These are phyloP conservation scores for Thraustochytrium striatum DNA, from an alignment of 352 stramenopile species.

Conservation along the genomic window DNA sequence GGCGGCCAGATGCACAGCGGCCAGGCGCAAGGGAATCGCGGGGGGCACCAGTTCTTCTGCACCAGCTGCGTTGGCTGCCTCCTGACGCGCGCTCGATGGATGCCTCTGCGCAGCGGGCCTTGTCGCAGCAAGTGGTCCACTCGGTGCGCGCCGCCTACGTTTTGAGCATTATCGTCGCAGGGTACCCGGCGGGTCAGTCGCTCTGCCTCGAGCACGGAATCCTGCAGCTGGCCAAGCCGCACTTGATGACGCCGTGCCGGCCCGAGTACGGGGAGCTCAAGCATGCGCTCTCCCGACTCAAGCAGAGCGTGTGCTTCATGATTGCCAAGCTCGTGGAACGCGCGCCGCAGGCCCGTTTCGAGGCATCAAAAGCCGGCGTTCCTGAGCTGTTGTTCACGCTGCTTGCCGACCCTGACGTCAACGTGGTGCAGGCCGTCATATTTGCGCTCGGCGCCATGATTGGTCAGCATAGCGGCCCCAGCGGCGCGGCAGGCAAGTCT, in stretches of 20 bases:
- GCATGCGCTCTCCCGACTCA: constrained; percentile 51
- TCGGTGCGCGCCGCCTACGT: constrained; percentile 92
- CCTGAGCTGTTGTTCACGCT: constrained; percentile 72
- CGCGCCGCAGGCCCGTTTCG: constrained; percentile 74
- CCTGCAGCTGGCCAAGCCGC: constrained; percentile 71
- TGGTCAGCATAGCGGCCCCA: constrained; percentile 52
- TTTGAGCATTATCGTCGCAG: constrained; percentile 85
- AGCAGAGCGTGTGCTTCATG: constrained; percentile 79
- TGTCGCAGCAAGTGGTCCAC: constrained; percentile 76
- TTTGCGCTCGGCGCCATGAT: constrained; percentile 87
- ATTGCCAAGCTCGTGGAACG: constrained; percentile 90
- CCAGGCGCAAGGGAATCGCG: background rate
- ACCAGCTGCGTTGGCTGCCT: constrained; percentile 18
- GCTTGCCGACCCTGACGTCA: constrained; percentile 73
- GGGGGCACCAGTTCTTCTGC: constrained; percentile 23
- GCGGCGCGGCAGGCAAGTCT: background rate
- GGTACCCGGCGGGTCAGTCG: constrained; percentile 81
- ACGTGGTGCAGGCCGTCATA: constrained; percentile 83
- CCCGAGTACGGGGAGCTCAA: constrained; percentile 22
- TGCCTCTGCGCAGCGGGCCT: background rate
- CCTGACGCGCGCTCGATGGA: background rate
- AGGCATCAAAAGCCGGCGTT: constrained; percentile 71
- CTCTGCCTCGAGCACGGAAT: constrained; percentile 78
- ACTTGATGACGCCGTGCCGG: constrained; percentile 55
- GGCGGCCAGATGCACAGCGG: constrained; percentile 18